These are phyloP conservation scores for Psilocybe sp. DNA, from an alignment of 768 basidiomycete genomes.

Conservation along the genomic window DNA sequence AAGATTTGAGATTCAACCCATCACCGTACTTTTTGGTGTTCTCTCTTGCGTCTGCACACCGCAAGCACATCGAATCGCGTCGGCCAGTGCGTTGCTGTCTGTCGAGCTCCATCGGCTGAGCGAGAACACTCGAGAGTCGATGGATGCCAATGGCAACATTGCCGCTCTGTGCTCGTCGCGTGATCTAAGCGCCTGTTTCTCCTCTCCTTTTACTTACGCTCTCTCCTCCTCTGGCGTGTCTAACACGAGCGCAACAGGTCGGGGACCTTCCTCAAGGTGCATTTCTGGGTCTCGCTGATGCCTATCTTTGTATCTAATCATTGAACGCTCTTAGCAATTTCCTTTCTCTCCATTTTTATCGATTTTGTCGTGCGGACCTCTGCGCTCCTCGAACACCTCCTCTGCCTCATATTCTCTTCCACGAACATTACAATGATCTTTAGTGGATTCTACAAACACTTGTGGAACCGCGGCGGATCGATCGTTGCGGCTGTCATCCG, in stretches of 20 bases:
- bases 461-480: too few species aligned
- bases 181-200: neutral
- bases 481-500: too few species aligned
- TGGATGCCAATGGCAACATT: too few species aligned
- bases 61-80: too few species aligned
- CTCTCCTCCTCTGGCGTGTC: conserved; percentile 11
- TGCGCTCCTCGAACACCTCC: neutral
- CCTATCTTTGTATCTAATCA: conserved; percentile 12
- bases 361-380: conserved; percentile 1
- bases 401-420: neutral
- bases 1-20: conserved; percentile 79
- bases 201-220: conserved; percentile 3
- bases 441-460: too few species aligned
- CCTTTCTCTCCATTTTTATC: conserved; percentile 24
- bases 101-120: too few species aligned
- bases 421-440: too few species aligned
- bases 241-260: conserved; percentile 76
- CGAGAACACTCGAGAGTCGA: too few species aligned
- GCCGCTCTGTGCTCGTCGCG: conserved; percentile 1
- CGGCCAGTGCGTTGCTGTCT: too few species aligned
- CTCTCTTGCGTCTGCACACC: neutral
- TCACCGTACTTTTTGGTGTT: conserved; percentile 47
- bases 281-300: neutral
- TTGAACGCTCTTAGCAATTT: conserved; percentile 22
- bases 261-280: conserved; percentile 74